phyloP scores from a whole-genome alignment of 106 monocot genomes.

The Dioscorea alata region DNA sequence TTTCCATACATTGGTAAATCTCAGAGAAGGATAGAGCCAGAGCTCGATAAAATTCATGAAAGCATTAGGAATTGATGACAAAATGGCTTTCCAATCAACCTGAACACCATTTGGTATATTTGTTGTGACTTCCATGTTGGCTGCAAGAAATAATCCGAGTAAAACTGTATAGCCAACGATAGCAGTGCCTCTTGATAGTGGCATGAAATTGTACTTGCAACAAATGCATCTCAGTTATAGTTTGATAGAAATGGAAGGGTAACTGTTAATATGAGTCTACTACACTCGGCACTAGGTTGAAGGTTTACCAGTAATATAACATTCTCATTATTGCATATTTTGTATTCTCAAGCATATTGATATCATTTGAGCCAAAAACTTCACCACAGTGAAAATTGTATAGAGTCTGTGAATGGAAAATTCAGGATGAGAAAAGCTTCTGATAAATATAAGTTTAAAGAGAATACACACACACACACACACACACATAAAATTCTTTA shows the following conservation, averaged over 20 bases:
- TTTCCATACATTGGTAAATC: conserved; percentile 57
- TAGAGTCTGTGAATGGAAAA: conserved; percentile 38
- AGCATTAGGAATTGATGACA: conserved; percentile 49
- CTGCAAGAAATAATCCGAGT: conserved; percentile 71
- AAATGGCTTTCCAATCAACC: conserved; percentile 94
- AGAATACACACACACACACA: not conserved
- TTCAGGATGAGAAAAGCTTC: not conserved
- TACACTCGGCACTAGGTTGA: no score
- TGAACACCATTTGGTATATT: conserved; percentile 65
- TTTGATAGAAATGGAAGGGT: no score
- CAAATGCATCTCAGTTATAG: no score
- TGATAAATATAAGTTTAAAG: not conserved
- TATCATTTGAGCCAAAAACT: conserved; percentile 48
- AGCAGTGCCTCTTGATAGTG: conserved; percentile 79
- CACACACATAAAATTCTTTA: not conserved
- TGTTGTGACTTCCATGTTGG: conserved; percentile 80
- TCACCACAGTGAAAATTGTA: conserved; percentile 68
- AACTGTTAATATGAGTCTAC: no score
- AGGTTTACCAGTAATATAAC: conserved; percentile 82
- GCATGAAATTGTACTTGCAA: conserved; percentile 95
- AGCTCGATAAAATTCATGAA: conserved; percentile 49
- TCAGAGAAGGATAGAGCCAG: conserved; percentile 76
- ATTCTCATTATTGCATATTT: conserved; percentile 67
- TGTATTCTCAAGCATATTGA: conserved; percentile 43
- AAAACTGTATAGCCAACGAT: conserved; percentile 73